Evolutionary conservation across 2,329 filamentous ascomycete species (phyloP).

Genomic region (Exutisphaerella laricina): DNA sequence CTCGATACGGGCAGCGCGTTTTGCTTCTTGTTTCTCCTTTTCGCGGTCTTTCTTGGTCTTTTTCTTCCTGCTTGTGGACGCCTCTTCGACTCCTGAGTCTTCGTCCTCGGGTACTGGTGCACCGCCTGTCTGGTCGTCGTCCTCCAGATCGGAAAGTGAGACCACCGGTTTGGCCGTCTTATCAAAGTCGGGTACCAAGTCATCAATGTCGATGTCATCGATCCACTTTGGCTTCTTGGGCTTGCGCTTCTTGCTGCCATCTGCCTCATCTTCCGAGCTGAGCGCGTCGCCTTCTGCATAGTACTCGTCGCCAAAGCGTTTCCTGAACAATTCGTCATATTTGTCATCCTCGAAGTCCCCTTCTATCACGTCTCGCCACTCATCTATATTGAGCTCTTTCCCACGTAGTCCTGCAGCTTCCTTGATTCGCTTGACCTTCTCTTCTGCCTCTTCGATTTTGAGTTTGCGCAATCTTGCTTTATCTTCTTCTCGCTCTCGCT

Average conservation of each 20-base stretch:
- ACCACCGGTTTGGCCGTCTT: constrained; percentile 52
- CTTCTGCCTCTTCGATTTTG: constrained; percentile 84
- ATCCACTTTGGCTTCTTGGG: constrained; percentile 87
- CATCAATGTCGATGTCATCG: constrained; percentile 95
- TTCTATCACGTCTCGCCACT: constrained; percentile 80
- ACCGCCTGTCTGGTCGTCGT: constrained; percentile 34
- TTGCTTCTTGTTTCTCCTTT: constrained; percentile 47
- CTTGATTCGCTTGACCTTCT: constrained; percentile 81
- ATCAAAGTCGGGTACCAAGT: constrained; percentile 80
- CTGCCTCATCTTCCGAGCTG: constrained; percentile 39
- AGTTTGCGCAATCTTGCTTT: constrained; percentile 78
- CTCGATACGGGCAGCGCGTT: constrained; percentile 73
- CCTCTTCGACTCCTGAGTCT: constrained; percentile 41
- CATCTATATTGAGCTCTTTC: constrained; percentile 61
- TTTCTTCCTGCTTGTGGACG: constrained; percentile 36
- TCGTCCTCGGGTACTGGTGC: constrained; percentile 32
- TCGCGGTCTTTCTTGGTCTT: constrained; percentile 39
- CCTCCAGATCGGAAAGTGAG: constrained; percentile 52
- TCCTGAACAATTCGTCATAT: constrained; percentile 88
- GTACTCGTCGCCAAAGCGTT: constrained; percentile 83
- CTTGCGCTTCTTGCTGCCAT: constrained; percentile 43
- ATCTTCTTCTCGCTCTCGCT: constrained; percentile 69
- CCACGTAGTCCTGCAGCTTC: constrained; percentile 76
- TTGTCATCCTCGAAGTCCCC: constrained; percentile 81
- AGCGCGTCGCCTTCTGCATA: constrained; percentile 62